Evolutionary conservation across 164 flowering plant species (phyloP), one percentile per base, ranked within the genome.

Genomic region (Tinospora cordifolia): DNA sequence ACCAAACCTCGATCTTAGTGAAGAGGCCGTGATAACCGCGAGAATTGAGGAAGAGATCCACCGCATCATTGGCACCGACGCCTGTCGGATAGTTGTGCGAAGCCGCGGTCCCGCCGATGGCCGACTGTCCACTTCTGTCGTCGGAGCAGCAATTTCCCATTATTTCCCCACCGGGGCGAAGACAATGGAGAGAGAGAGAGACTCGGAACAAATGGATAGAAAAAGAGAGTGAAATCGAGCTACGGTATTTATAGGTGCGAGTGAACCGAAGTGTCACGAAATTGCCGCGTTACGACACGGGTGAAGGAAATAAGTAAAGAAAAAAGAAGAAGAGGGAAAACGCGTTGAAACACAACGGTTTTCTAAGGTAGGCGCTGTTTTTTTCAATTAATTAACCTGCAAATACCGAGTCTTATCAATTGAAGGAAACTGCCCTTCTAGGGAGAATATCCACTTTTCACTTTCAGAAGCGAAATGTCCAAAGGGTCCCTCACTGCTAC

Each of bases 131-230:
- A 49, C 86, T 88, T 73, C 75, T 78, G 47, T 11, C 81, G 80
- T 88, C 92, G 63, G 93, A 90, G 84, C 81, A 92, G 84, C 98
- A 92, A 67, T 88, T 90, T 6, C 98, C 98, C 98, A 92, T 91
- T 25, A 92, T 91, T 25, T 24, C 22, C 46, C 9, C 14, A 38
- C 66, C 8, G 70, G 41, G 14, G 36, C 41, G 51, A 39, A 3
- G 73, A 47, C 4, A 30, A n/a, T 6, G 25, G 24, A 3, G n/a
- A n/a, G 26, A 17, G 13, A 17, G n/a, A 30, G 4, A 30, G 64
- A 58, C 9, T 30, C 4, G 3, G 3, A 30, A 30, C 36, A 30
- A 30, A 30, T 4, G 36, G 2, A 30, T 30, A 63, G 34, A 58
- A 38, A 40, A 36, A 21, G 21, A 65, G 17, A n/a, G 36, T 25